Percentiles rank a stretch among this genome's conserved stretches.
Conservation (phyloP, 2,329 filamentous ascomycete genomes). For the Teratosphaeria epicoccoides region DNA sequence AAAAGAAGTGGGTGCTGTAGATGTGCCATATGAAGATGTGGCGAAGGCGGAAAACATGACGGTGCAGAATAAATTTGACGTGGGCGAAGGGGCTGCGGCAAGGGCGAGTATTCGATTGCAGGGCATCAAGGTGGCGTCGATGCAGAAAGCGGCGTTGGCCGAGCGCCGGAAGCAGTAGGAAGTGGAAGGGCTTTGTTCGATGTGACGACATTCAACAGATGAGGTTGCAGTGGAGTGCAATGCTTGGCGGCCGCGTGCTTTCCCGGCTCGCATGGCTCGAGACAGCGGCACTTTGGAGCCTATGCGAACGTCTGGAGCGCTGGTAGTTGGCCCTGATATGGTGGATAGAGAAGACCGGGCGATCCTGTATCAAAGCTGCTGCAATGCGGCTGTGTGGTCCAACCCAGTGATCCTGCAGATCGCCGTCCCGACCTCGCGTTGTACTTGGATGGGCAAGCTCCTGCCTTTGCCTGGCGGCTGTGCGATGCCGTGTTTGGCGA, state of each 20-base stretch:
- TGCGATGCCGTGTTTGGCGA: too few relatives aligned
- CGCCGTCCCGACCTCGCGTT: too few relatives aligned
- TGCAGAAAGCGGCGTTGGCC: constrained; percentile 1
- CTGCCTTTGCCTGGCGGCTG: too few relatives aligned
- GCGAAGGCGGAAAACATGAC: constrained; percentile 23
- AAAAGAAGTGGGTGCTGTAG: constrained; percentile 25
- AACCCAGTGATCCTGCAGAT: background rate
- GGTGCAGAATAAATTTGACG: constrained; percentile 26
- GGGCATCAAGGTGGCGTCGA: constrained; percentile 14
- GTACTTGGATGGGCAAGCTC: too few relatives aligned
- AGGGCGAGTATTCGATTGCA: constrained; percentile 29
- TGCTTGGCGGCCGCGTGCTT: too few relatives aligned
- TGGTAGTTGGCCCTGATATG: background rate
- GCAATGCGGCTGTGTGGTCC: background rate
- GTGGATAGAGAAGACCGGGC: background rate
- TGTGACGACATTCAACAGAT: too few relatives aligned
- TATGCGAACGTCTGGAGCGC: too few relatives aligned
- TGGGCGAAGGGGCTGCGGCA: constrained; percentile 27
- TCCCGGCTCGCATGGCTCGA: too few relatives aligned
- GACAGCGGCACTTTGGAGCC: too few relatives aligned
- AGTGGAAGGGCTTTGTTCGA: too few relatives aligned
- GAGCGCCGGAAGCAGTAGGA: constrained; percentile 1
- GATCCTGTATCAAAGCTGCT: background rate
- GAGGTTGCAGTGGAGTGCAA: too few relatives aligned
- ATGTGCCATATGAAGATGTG: constrained; percentile 29